Conservation (phyloP, 2,329 filamentous ascomycete species). For the Ophiostoma piceae region DNA sequence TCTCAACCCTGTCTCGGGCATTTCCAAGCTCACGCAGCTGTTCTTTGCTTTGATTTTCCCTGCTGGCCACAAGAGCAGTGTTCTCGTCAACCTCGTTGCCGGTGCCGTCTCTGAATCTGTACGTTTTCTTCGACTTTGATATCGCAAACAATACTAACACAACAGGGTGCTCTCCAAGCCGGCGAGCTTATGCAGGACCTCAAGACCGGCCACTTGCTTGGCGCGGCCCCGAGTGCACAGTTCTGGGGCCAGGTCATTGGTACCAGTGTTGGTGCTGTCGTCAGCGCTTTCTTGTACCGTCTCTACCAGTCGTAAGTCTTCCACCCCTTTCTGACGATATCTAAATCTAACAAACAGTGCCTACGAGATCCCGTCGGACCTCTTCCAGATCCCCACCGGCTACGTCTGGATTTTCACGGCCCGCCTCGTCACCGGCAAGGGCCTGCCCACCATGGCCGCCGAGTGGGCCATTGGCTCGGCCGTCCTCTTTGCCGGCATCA, state of each 20-base stretch:
- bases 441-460: conserved; percentile 75
- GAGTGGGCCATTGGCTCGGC: conserved; percentile 75
- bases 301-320: conserved; percentile 68
- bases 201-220: conserved; percentile 90
- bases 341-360: conserved; percentile 51
- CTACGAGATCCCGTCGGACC: conserved; percentile 78
- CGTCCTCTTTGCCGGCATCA: conserved; percentile 65
- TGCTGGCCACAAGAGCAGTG: conserved; percentile 69
- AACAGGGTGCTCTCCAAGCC: conserved; percentile 73
- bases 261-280: conserved; percentile 74
- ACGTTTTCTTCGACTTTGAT: conserved; percentile 15
- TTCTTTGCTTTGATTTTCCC: conserved; percentile 91
- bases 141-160: conserved; percentile 54
- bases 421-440: conserved; percentile 82
- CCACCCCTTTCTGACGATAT: too few relatives aligned
- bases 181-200: conserved; percentile 96
- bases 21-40: conserved; percentile 92
- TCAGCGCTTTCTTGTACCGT: conserved; percentile 81
- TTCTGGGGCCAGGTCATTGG: conserved; percentile 97
- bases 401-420: conserved; percentile 99
- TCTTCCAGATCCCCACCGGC: conserved; percentile 90
- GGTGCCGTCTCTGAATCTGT: conserved; percentile 61
- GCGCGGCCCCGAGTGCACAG: conserved; percentile 87
- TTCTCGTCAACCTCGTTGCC: conserved; percentile 93
- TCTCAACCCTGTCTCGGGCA: conserved; percentile 91